Conservation (phyloP, 768 basidiomycete genomes). For the Pleurotus giganteus region DNA sequence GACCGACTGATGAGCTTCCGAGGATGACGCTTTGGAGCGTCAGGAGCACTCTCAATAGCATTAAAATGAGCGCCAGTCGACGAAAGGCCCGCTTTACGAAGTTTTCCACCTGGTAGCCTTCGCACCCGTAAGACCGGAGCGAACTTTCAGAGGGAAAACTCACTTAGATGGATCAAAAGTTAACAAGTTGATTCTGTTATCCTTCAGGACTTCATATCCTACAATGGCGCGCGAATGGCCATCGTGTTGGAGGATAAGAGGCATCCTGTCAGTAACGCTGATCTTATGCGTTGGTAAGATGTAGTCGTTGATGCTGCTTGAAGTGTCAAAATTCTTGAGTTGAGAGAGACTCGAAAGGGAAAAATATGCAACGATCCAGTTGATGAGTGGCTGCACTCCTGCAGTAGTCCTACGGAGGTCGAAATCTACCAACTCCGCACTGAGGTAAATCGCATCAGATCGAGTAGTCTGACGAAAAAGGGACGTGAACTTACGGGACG, state of each 20-base stretch:
- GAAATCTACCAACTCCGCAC: constrained; percentile 67
- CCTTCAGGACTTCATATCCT: constrained; percentile 71
- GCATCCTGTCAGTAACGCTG: constrained; percentile 62
- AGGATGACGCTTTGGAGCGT: neutral
- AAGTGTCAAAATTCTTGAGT: constrained; percentile 16
- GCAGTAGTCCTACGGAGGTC: constrained; percentile 36
- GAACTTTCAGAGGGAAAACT: constrained; percentile 13
- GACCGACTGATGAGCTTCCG: neutral
- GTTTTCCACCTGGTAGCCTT: constrained; percentile 22
- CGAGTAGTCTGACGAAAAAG: neutral
- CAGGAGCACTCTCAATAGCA: neutral
- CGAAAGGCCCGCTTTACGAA: constrained; percentile 9
- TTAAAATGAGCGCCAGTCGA: neutral
- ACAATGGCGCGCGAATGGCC: constrained; percentile 89
- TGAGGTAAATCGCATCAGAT: constrained; percentile 21
- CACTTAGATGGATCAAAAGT: constrained; percentile 78
- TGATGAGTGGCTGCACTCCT: constrained; percentile 49
- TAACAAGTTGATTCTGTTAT: constrained; percentile 60
- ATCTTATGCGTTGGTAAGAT: constrained; percentile 53
- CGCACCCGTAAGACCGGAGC: neutral
- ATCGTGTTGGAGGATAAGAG: constrained; percentile 76
- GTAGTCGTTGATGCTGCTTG: constrained; percentile 47
- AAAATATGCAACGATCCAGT: constrained; percentile 83
- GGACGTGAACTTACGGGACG: constrained; percentile 64
- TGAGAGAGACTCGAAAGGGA: constrained; percentile 21